Conservation (phyloP, 192 early-diverging fungal species). For the Radiomyces spectabilis region DNA sequence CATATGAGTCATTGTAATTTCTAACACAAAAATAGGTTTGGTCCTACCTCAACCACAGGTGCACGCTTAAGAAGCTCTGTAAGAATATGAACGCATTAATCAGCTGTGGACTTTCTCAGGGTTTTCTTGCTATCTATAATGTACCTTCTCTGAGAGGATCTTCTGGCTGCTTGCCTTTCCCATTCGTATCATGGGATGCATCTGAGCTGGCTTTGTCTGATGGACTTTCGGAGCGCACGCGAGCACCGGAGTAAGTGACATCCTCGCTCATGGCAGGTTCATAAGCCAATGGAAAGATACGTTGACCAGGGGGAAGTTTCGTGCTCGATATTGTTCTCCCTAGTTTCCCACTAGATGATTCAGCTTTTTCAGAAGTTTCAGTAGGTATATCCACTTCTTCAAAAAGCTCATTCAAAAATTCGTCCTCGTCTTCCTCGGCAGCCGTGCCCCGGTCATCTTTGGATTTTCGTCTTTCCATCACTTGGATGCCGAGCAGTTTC, state of each 20-base stretch:
- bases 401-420: constrained; percentile 34
- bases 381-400: constrained; percentile 19
- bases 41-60: constrained; percentile 42
- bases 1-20: neutral
- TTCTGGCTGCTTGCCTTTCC: neutral
- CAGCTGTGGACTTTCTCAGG: neutral
- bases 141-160: neutral
- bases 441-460: neutral
- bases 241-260: constrained; percentile 22
- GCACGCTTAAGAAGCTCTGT: constrained; percentile 45
- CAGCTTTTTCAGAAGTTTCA: constrained; percentile 12
- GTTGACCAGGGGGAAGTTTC: constrained; percentile 20
- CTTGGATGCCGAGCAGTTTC: constrained; percentile 33
- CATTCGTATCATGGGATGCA: too few species aligned
- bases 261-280: constrained; percentile 31
- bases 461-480: constrained; percentile 18
- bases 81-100: neutral
- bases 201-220: too few species aligned
- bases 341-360: neutral
- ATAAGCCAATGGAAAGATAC: constrained; percentile 26
- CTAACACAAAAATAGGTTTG: neutral
- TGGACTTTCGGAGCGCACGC: neutral
- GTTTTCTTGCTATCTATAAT: constrained; percentile 8
- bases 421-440: constrained; percentile 32
- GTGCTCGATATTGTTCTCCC: neutral